These are phyloP conservation scores for Cicer cuneatum DNA, from an alignment of 306 rosid species.

Conservation along the genomic window DNA sequence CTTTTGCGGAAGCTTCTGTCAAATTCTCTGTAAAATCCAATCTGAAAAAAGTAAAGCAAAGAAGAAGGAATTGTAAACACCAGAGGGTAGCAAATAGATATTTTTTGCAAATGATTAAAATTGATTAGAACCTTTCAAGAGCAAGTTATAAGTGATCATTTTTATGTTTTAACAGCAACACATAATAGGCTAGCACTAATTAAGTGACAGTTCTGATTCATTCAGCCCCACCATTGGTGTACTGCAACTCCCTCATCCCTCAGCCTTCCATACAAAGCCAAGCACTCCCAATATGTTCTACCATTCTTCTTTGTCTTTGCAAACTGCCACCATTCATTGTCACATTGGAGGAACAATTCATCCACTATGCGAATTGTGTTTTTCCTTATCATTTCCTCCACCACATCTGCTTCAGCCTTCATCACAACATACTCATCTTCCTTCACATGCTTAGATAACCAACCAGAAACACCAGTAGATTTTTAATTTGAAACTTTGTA, in stretches of 20 bases:
- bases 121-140: no score
- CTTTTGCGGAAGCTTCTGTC: no score
- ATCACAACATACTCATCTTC: slow-evolving; percentile 69
- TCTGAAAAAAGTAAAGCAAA: no score
- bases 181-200: slow-evolving; percentile 12
- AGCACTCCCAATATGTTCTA: slow-evolving; percentile 71
- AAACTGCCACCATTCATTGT: slow-evolving; percentile 65
- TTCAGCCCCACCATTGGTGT: slow-evolving; percentile 70
- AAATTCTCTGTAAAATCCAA: no score
- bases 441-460: slow-evolving; percentile 57
- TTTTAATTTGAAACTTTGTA: slow-evolving; percentile 56
- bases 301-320: slow-evolving; percentile 44
- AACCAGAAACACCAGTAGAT: slow-evolving; percentile 50
- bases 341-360: slow-evolving; percentile 67
- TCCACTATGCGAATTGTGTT: slow-evolving; percentile 58
- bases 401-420: slow-evolving; percentile 68
- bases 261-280: slow-evolving; percentile 71
- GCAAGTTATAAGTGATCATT: no score
- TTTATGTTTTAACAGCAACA: slow-evolving; percentile 13
- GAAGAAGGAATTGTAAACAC: no score
- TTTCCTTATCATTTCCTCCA: slow-evolving; percentile 58
- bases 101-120: no score
- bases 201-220: slow-evolving; percentile 1
- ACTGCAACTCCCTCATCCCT: slow-evolving; percentile 74
- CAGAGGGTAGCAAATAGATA: no score